Evolutionary conservation across 164 flowering plant species (phyloP).

Genomic region (Chimonanthus salicifolius): DNA sequence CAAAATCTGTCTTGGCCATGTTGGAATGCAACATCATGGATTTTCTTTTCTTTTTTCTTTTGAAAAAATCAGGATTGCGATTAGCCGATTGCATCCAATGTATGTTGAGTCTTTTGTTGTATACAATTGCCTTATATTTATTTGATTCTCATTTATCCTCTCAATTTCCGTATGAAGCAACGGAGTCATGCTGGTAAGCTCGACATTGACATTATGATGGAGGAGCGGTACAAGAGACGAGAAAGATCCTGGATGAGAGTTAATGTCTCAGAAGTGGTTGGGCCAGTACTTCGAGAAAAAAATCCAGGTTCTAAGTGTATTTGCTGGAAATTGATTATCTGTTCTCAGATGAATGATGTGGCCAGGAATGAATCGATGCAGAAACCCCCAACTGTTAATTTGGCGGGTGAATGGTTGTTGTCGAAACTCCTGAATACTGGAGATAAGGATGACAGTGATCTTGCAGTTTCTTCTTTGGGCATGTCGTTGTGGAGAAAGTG

Average conservation of each 20-base stretch:
- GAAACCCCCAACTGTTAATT: slow-evolving; percentile 17
- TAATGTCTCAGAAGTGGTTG: slow-evolving; percentile 75
- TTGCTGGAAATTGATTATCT: slow-evolving; percentile 77
- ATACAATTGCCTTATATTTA: too few species aligned
- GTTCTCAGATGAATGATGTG: slow-evolving; percentile 29
- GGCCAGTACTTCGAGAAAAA: slow-evolving; percentile 37
- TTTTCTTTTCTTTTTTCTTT: too few species aligned
- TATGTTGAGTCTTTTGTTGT: too few species aligned
- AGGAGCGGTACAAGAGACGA: slow-evolving; percentile 46
- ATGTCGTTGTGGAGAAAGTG: slow-evolving; percentile 77
- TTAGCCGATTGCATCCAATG: too few species aligned
- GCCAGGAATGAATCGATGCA: slow-evolving; percentile 8
- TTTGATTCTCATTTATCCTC: neutral
- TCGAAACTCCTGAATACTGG: slow-evolving; percentile 62
- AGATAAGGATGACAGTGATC: slow-evolving; percentile 30
- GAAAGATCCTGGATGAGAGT: slow-evolving; percentile 59
- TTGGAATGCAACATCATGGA: too few species aligned
- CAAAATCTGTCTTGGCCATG: too few species aligned
- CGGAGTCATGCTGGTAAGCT: slow-evolving; percentile 29
- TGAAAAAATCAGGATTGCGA: too few species aligned
- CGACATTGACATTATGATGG: slow-evolving; percentile 53
- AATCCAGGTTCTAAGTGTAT: slow-evolving; percentile 59
- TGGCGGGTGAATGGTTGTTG: slow-evolving; percentile 52
- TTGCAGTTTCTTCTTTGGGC: slow-evolving; percentile 49
- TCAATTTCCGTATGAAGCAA: slow-evolving; percentile 36